Conservation (phyloP, 1,139 yeast genomes). For the Debaryomyces robertsiae region DNA sequence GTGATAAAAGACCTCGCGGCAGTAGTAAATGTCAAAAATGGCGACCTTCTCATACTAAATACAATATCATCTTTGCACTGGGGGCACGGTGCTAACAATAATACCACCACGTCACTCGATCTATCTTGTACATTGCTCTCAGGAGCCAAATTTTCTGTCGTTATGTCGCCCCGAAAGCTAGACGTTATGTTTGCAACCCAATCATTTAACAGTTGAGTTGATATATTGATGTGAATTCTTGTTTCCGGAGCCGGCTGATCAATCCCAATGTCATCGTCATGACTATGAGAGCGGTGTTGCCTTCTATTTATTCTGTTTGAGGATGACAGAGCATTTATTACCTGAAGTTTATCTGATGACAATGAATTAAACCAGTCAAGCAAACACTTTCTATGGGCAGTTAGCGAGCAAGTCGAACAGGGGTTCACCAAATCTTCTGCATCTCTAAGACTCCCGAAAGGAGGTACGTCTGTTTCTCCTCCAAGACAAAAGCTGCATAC, state of each 20-base stretch:
- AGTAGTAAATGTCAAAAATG: slow-evolving; percentile 27
- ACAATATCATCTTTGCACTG: slow-evolving; percentile 45
- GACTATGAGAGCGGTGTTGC: slow-evolving; percentile 2
- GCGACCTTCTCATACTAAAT: slow-evolving; percentile 37
- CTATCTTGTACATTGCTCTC: neutral
- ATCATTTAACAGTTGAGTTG: slow-evolving; percentile 20
- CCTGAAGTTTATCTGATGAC: slow-evolving; percentile 32
- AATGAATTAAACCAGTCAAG: slow-evolving; percentile 48
- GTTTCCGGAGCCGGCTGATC: slow-evolving; percentile 18
- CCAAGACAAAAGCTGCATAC: slow-evolving; percentile 48
- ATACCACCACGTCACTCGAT: slow-evolving; percentile 15
- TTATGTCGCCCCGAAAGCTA: slow-evolving; percentile 3
- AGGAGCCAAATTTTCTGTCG: slow-evolving; percentile 1
- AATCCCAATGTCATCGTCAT: slow-evolving; percentile 16
- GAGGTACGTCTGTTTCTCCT: slow-evolving; percentile 42
- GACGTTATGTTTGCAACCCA: slow-evolving; percentile 22
- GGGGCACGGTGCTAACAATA: slow-evolving; percentile 42
- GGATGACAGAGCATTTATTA: slow-evolving; percentile 22
- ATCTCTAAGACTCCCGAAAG: slow-evolving; percentile 42
- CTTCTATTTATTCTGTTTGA: slow-evolving; percentile 9
- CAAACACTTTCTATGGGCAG: slow-evolving; percentile 44
- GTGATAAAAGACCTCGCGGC: slow-evolving; percentile 25
- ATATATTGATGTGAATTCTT: slow-evolving; percentile 22
- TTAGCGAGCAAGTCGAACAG: slow-evolving; percentile 42
- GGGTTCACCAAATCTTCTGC: slow-evolving; percentile 45